Conservation (phyloP, 768 basidiomycete genomes). For the Lenzites betulinus region DNA sequence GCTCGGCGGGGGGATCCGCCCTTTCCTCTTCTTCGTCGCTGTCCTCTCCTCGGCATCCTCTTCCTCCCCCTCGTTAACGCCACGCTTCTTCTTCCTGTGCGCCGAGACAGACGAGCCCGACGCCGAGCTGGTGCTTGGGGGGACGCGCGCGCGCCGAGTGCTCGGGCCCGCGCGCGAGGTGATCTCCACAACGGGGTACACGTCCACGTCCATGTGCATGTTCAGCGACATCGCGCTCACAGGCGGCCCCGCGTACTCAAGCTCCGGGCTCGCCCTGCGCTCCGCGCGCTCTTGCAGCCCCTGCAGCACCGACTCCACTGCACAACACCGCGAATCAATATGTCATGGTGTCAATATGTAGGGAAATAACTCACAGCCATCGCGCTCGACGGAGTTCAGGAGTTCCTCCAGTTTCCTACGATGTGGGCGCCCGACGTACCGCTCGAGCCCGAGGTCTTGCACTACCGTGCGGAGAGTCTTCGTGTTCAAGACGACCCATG, state of each 20-base stretch:
- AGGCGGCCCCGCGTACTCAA: conserved; percentile 1
- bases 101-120: not conserved
- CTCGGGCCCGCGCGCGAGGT: not conserved
- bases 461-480: conserved; percentile 29
- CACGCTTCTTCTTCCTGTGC: not conserved
- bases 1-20: conserved; percentile 8
- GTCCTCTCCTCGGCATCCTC: not conserved
- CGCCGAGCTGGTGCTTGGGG: not conserved
- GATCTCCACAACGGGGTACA: conserved; percentile 1
- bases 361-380: conserved; percentile 23
- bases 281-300: conserved; percentile 2
- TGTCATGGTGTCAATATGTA: no score
- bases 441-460: conserved; percentile 28
- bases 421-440: conserved; percentile 13
- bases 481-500: conserved; percentile 28
- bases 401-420: conserved; percentile 27
- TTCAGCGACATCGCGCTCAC: no score
- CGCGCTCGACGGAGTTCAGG: conserved; percentile 24
- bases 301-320: conserved; percentile 5
- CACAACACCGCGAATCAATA: no score
- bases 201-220: not conserved
- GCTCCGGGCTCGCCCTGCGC: not conserved
- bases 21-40: not conserved
- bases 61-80: not conserved
- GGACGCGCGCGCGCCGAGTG: not conserved